Base-by-base conservation (phyloP, 352 stramenopile species). In the Pythium chondricola region DNA sequence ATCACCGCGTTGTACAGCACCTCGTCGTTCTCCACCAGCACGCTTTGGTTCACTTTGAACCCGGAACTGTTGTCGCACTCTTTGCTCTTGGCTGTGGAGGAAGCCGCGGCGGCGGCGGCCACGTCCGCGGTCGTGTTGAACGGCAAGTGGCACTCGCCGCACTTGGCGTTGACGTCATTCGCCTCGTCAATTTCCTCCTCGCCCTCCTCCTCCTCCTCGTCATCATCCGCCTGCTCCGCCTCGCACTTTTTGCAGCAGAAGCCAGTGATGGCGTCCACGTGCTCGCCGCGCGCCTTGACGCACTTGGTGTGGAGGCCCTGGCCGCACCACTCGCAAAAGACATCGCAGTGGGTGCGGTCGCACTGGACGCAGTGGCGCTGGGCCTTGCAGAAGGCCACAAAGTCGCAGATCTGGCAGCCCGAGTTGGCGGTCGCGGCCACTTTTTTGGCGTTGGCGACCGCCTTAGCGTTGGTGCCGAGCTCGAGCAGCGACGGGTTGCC, bases 1-100 rank as follows among this genome's bases (percentile, higher is more conserved):
- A 93, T 87, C 20, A 91, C 60, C 16, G 82, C 79, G 40, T 93
- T 93, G 65, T 93, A 93, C 20, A 93, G 63, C 60, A 93, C 75
- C 27, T 89, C 78, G 29, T 93, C 80, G 49, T 87, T 88, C 59
- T 93, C 82, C 11, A 93, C 82, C 5, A 93, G 58, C 46, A 93
- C 82, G 4, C 79, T 74, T 49, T 93, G 79, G 58, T 87, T 88
- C 42, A 93, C 72, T 52, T 87, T 77, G 43, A 91, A 89, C 3
- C 72, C 72, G 3, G 61, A 40, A 35, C 51, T 6, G 41, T 65
- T 42, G 69, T 43, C 39, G 43, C 59, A 51, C 21, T 50, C 22
- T 21, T 45, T 44, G 17, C 29, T 50, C 16, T 58, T 61, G 14
- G 35, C 38, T 16, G 9, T 60, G 32, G 18, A 38, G 8, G 17